Conservation (phyloP, 2,329 filamentous ascomycete genomes). For the Phaeosphaeriaceae sp. region DNA sequence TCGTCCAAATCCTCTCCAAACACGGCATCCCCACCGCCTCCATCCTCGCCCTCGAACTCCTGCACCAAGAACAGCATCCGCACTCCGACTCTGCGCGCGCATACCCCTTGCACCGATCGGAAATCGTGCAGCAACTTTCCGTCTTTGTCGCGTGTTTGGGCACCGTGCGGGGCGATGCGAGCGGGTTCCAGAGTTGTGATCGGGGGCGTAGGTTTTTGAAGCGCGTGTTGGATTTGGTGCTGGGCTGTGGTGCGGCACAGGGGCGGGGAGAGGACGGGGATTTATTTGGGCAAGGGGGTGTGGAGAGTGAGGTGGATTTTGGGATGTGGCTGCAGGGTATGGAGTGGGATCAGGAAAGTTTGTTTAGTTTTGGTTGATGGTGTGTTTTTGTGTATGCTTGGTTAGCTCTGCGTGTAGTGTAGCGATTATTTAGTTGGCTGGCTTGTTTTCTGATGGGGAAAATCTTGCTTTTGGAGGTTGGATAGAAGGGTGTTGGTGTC, state of each 20-base stretch:
- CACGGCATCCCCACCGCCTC: slow-evolving; percentile 52
- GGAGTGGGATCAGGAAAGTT: slow-evolving; percentile 50
- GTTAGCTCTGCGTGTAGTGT: too few relatives aligned
- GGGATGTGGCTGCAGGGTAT: slow-evolving; percentile 53
- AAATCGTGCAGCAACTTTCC: slow-evolving; percentile 54
- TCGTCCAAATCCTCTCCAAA: slow-evolving; percentile 46
- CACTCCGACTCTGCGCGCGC: slow-evolving; percentile 25
- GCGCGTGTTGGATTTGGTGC: slow-evolving; percentile 52
- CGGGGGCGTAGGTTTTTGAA: slow-evolving; percentile 51
- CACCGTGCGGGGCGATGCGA: slow-evolving; percentile 47
- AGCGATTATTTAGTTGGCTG: too few relatives aligned
- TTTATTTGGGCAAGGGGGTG: slow-evolving; percentile 40
- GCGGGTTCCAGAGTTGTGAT: slow-evolving; percentile 51
- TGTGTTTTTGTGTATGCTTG: too few relatives aligned
- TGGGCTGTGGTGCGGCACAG: slow-evolving; percentile 34
- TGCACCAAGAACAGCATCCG: slow-evolving; percentile 50
- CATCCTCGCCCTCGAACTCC: slow-evolving; percentile 52
- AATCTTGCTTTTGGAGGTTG: too few relatives aligned
- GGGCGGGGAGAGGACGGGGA: slow-evolving; percentile 24
- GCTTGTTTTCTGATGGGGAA: too few relatives aligned
- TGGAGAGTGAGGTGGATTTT: slow-evolving; percentile 52
- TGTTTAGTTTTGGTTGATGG: slow-evolving; percentile 36
- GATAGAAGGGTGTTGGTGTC: too few relatives aligned
- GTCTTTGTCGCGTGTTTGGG: slow-evolving; percentile 54
- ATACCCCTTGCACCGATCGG: slow-evolving; percentile 49